Conservation (phyloP, 768 basidiomycete species). For the Cystoderma amianthinum region DNA sequence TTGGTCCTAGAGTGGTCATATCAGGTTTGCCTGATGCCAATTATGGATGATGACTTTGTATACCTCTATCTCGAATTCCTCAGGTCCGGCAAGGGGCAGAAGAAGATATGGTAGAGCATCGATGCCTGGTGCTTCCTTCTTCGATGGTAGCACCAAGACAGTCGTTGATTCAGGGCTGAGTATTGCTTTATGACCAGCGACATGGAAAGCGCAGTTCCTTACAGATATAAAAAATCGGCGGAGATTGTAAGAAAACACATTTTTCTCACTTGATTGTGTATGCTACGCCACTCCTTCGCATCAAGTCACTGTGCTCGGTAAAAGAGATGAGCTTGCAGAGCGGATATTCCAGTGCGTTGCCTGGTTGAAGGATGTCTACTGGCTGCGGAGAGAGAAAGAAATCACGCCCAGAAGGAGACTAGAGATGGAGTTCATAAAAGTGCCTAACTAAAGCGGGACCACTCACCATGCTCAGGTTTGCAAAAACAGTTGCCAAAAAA, state of each 20-base stretch:
- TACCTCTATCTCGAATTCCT: constrained; percentile 91
- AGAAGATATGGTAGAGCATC: constrained; percentile 82
- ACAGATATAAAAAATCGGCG: constrained; percentile 6
- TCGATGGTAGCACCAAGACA: constrained; percentile 53
- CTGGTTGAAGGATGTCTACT: constrained; percentile 34
- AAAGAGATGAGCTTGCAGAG: constrained; percentile 78
- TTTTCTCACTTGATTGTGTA: constrained; percentile 83
- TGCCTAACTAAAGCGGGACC: neutral
- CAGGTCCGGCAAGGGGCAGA: constrained; percentile 88
- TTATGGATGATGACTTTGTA: constrained; percentile 7
- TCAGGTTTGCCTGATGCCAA: neutral
- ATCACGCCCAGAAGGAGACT: constrained; percentile 73
- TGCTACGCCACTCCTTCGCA: constrained; percentile 82
- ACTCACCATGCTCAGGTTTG: constrained; percentile 79
- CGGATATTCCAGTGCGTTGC: constrained; percentile 62
- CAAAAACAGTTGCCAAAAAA: constrained; percentile 92
- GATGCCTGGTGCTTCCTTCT: constrained; percentile 61
- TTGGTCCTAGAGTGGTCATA: constrained; percentile 52
- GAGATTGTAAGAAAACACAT: too few relatives aligned
- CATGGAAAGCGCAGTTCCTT: constrained; percentile 78
- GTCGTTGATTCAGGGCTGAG: constrained; percentile 55
- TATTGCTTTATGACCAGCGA: constrained; percentile 61
- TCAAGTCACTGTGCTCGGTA: constrained; percentile 84
- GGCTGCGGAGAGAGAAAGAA: constrained; percentile 74
- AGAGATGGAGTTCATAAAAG: constrained; percentile 1